Base-by-base conservation (phyloP, 352 stramenopile genomes). In the Phytopythium sindhum region DNA sequence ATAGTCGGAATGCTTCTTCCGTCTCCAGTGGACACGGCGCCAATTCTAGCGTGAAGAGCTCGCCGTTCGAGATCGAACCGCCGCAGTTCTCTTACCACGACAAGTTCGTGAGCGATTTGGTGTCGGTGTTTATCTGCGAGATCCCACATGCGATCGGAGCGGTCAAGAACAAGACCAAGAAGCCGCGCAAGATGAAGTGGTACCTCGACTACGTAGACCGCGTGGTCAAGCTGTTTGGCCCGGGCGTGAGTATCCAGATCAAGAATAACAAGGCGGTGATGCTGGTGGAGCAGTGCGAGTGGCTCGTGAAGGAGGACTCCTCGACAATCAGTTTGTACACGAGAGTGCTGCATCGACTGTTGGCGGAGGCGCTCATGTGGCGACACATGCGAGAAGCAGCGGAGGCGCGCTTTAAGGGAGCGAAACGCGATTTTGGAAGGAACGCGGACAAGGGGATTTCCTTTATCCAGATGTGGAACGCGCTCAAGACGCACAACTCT, bases 131-230 rank as follows among this genome's bases (percentile, higher is more conserved):
- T 70, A 79, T 80, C 47, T 72, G 74, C 39, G 84, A 86, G 39
- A 61, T 91, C n/a, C 83, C 81, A 0, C 44, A 73, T 9, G 61
- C 72, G 6, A 61, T 92, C 41, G 61, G 65, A n/a, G 77, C 84
- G 11, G 67, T 93, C 5, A 65, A 69, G 14, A 89, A 93, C 56
- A 70, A 81, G 37, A 90, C 78, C 21, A 91, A 84, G 59, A 91
- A 89, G 37, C 68, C 79, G 17, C 75, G 84, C 4, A 93, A 90
- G 52, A 77, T 90, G 67, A 80, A 75, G 24, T 93, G 81, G 54
- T 93, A 90, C 48, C 59, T 91, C 0, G 79, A 89, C 44, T 89
- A 90, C 41, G 67, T 75, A 15, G 62, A 88, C 60, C 72, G 80
- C 7, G 81, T 85, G 24, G 66, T 86, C 51, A 57, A 74, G 1